Conservation (phyloP, 495 filamentous ascomycete genomes). For the Daldinia caldariorum region DNA sequence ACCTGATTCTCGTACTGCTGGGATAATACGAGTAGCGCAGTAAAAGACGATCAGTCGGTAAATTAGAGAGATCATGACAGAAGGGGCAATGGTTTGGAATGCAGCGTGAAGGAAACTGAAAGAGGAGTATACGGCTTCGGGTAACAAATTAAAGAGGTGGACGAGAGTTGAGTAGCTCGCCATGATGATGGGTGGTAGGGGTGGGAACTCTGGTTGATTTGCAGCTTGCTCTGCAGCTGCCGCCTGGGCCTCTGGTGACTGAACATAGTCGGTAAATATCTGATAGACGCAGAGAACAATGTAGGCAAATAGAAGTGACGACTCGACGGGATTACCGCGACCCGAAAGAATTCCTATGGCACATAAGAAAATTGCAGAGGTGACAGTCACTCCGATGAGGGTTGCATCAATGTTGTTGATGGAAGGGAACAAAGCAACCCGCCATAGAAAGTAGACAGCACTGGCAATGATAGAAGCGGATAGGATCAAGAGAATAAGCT, state of each 20-base stretch:
- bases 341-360: conserved; percentile 95
- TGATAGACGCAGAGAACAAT: conserved; percentile 97
- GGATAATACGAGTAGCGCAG: conserved; percentile 94
- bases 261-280: conserved; percentile 97
- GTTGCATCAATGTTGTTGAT: conserved; percentile 94
- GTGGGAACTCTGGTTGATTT: conserved; percentile 83
- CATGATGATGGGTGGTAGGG: conserved; percentile 96
- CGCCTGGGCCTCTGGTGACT: conserved; percentile 69
- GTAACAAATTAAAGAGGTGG: conserved; percentile 82
- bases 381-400: conserved; percentile 89
- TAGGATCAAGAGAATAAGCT: conserved; percentile 88
- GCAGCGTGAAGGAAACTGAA: conserved; percentile 90
- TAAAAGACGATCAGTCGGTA: conserved; percentile 96
- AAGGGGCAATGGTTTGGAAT: conserved; percentile 91
- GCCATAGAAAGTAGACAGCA: conserved; percentile 95
- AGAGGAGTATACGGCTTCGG: conserved; percentile 81
- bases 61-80: conserved; percentile 89
- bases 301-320: conserved; percentile 94
- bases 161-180: conserved; percentile 94
- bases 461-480: conserved; percentile 92
- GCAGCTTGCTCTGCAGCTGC: conserved; percentile 58
- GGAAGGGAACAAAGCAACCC: conserved; percentile 90
- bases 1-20: conserved; percentile 86
- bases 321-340: conserved; percentile 94
- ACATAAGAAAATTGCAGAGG: conserved; percentile 89